phyloP scores from a whole-genome alignment of 352 stramenopile species.

The Phytopythium helicoides region DNA sequence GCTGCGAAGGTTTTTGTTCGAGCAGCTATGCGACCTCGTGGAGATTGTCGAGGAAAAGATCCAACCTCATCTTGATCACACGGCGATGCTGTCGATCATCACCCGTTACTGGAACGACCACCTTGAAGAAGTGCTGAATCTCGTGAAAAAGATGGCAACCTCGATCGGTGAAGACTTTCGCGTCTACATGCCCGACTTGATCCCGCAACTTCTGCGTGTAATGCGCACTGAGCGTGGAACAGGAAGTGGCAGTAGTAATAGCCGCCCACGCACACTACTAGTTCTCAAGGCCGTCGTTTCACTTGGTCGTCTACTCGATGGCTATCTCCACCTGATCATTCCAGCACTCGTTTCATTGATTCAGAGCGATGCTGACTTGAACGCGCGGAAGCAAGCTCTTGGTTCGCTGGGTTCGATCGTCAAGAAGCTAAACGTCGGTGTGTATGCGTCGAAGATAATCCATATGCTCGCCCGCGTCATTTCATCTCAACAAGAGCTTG shows the following conservation, averaged over 20 bases:
- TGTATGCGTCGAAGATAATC: constrained; percentile 89
- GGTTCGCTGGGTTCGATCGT: constrained; percentile 81
- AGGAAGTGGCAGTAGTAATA: constrained; percentile 31
- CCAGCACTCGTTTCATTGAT: constrained; percentile 80
- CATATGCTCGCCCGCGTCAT: constrained; percentile 87
- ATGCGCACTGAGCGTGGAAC: constrained; percentile 67
- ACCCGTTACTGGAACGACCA: constrained; percentile 90
- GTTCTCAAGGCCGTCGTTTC: constrained; percentile 81
- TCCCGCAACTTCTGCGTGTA: constrained; percentile 87
- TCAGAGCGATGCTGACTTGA: constrained; percentile 79
- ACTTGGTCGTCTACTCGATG: constrained; percentile 70
- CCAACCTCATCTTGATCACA: constrained; percentile 84
- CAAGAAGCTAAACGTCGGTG: constrained; percentile 88
- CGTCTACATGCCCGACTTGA: constrained; percentile 84
- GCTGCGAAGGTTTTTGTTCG: constrained; percentile 94
- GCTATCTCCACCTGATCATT: constrained; percentile 85
- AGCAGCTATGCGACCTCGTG: constrained; percentile 96
- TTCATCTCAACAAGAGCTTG: constrained; percentile 73
- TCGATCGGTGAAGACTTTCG: constrained; percentile 85
- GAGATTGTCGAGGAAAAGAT: constrained; percentile 97
- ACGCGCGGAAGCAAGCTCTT: constrained; percentile 76
- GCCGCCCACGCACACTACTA: constrained; percentile 67
- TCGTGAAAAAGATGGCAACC: constrained; percentile 93
- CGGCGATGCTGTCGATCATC: constrained; percentile 80
- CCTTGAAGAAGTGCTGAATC: constrained; percentile 95